Evolutionary conservation across 768 basidiomycete genomes (phyloP), one percentile per base, ranked within the genome.

Genomic region (Neoboletus subvelutipes): DNA sequence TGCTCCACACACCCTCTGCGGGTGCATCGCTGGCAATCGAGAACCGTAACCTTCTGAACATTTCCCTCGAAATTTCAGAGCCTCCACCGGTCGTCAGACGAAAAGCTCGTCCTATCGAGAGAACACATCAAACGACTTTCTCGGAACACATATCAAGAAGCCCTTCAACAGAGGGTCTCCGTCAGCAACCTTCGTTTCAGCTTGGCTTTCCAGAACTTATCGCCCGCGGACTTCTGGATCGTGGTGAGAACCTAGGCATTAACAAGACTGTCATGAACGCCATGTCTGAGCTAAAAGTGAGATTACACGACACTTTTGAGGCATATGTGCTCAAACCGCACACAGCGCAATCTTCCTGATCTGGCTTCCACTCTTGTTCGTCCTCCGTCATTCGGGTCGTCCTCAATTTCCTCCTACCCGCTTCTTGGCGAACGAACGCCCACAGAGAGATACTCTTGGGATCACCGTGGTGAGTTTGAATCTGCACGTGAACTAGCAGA

Each of bases 311-410:
- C 22, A 12, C 6, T 37, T 39, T 10, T 2, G 29, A 40, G 10
- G 31, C 28, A 50, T 31, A 34, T 33, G 37, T 41, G 45, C 63
- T 62, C 48, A 60, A 61, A 26, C 52, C 59, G 49, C 13, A 54
- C 39, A 54, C 59, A 93, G 92, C 86, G 84, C 53, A 95, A 92
- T 69, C 82, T 96, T 13, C 92, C 94, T 2, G 94, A 96, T 61
- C 66, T 94, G n/a, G 77, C 87, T 12, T 80, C 82, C 10, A 83
- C 85, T 13, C 77, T 94, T 13, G 80, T 82, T 36, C 84, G 83
- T 22, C 75, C 87, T 6, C 78, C 77, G 6, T 61, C 75, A 7
- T 71, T 72, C 17, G 66, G 64, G n/a, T 59, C 72, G 24, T 60
- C 74, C 2, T 67, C 79, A 1, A 72, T 75, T 37, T 63, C 81